Evolutionary conservation across 345 rosid species (phyloP), one percentile per base, ranked within the genome.

Genomic region (Trapa incisa): DNA sequence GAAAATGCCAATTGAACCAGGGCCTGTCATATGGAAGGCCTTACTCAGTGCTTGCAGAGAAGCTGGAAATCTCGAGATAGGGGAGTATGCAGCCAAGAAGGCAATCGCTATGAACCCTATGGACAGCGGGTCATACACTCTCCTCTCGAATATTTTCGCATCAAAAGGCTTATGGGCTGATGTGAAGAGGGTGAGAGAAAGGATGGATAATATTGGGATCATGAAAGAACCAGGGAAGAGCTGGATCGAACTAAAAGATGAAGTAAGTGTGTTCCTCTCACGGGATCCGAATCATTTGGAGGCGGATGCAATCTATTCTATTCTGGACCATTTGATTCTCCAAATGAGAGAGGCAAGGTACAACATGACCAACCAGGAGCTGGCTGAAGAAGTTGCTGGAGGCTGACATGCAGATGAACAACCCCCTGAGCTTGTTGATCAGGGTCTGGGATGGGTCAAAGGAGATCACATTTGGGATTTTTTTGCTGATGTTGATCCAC

Each of bases 161-260:
- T 81, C 85, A 0, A 84, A 84, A 60, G 85, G 92, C 37, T 85
- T 79, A 96, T 88, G 97, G 97, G 67, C 12, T 39, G 89, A 82
- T 37, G 91, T 74, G 10, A 86, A 82, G 79, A 73, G 48, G 67
- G 80, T 88, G 73, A 85, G 97, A 76, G 76, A 79, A 74, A 80
- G 72, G 69, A 86, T 91, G 96, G 85, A 85, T 57, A 16, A 62
- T 7, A 82, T 73, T 37, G 87, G 92, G 65, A 78, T 84, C 39
- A 73, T 81, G 66, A 88, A 88, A 76, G 96, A 91, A 81, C 80
- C 87, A 2, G 97, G 97, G 39, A 64, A 70, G 70, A 91, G 96
- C 81, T 86, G 89, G 92, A 80, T 86, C 74, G 79, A 78, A 75
- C 71, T 80, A 35, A 61, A 74, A 42, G 75, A 80, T n/a, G 77